Percentiles rank a stretch among this genome's conserved stretches.
These are phyloP conservation scores for Artemisia argyi DNA, from an alignment of 129 eudicot genomes.

Conservation along the genomic window DNA sequence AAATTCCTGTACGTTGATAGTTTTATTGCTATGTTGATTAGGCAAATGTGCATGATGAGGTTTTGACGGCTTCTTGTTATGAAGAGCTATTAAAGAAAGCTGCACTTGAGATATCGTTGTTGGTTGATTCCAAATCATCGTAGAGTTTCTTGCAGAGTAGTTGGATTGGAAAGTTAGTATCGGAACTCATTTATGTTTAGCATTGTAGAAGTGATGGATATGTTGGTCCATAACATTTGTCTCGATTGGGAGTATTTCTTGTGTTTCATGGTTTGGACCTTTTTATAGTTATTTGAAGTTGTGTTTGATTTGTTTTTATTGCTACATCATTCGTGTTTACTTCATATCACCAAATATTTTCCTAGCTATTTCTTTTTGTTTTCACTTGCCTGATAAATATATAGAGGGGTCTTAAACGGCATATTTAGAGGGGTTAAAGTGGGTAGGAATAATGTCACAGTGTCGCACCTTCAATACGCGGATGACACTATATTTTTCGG, in stretches of 20 bases:
- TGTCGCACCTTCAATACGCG: no score
- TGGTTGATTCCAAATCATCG: slow-evolving; percentile 25
- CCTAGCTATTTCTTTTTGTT: neutral
- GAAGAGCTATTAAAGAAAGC: slow-evolving; percentile 70
- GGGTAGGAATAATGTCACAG: no score
- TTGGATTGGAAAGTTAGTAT: neutral
- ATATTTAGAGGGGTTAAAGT: no score
- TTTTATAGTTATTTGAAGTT: slow-evolving; percentile 15
- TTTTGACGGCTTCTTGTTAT: slow-evolving; percentile 31
- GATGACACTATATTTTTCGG: no score
- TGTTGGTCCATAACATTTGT: slow-evolving; percentile 11
- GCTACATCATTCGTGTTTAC: neutral
- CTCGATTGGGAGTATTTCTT: neutral
- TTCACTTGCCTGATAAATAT: neutral
- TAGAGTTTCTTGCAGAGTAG: neutral
- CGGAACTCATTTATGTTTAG: neutral
- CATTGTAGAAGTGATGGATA: neutral
- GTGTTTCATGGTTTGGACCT: neutral
- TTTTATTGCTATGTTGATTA: slow-evolving; percentile 11
- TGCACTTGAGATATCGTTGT: slow-evolving; percentile 57
- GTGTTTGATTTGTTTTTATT: neutral
- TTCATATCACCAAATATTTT: neutral
- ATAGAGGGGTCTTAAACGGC: no score
- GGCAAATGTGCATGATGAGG: slow-evolving; percentile 41
- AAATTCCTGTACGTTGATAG: neutral